These are phyloP conservation scores for Cryptococcus neoformans DNA, from an alignment of 1,284 basidiomycete genomes.

Conservation along the genomic window DNA sequence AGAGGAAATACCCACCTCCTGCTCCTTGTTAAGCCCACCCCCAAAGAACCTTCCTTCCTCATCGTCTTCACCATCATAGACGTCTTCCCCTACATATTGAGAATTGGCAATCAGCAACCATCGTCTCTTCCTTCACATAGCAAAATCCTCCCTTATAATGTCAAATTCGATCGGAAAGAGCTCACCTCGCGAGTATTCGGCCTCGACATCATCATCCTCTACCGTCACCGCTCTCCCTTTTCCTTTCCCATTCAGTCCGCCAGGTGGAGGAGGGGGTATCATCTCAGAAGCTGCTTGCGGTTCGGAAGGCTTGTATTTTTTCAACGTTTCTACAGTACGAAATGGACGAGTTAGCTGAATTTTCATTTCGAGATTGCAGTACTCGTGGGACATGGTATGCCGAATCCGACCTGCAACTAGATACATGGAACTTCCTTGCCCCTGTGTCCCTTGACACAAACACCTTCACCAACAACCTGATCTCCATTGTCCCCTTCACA, in stretches of 20 bases:
- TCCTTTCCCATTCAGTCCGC: slow-evolving; percentile 43
- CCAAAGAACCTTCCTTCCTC: slow-evolving; percentile 92
- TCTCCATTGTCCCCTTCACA: too few species aligned
- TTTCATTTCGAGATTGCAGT: too few species aligned
- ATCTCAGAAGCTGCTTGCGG: neutral
- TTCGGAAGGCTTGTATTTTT: slow-evolving; percentile 52
- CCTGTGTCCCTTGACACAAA: too few species aligned
- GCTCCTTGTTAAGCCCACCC: slow-evolving; percentile 81
- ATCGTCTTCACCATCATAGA: slow-evolving; percentile 53
- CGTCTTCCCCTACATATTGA: slow-evolving; percentile 3
- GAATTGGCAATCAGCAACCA: neutral
- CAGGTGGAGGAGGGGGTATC: too few species aligned
- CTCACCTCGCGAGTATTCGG: slow-evolving; percentile 57
- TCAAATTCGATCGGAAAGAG: neutral
- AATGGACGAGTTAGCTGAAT: too few species aligned
- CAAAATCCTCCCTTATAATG: neutral
- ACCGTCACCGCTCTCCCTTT: slow-evolving; percentile 56
- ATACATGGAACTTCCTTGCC: too few species aligned
- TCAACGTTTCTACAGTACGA: slow-evolving; percentile 60
- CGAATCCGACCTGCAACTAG: too few species aligned
- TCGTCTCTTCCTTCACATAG: neutral
- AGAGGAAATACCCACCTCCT: slow-evolving; percentile 69
- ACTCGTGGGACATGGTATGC: too few species aligned
- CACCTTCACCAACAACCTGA: too few species aligned
- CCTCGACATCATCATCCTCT: slow-evolving; percentile 49